phyloP scores from a whole-genome alignment of 495 filamentous ascomycete genomes.

The Aspergillus nidulans region DNA sequence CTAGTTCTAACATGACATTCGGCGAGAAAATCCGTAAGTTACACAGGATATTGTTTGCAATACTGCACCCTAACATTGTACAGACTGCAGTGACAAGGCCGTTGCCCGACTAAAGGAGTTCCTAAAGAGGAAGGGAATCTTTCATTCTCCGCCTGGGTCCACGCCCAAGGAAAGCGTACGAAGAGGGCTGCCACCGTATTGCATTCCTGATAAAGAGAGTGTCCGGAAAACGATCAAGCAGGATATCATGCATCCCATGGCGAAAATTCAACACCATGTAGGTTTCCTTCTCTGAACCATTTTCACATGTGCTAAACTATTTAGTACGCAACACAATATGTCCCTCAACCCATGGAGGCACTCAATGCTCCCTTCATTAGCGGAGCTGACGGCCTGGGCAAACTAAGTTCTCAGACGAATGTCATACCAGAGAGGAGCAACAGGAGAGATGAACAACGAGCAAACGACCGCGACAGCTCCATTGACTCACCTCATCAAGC shows the following conservation, averaged over 20 bases:
- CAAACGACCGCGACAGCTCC: neutral
- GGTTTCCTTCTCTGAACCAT: neutral
- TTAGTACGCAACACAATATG: constrained; percentile 5
- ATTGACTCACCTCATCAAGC: neutral
- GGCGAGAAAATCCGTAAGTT: constrained; percentile 27
- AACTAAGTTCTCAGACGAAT: constrained; percentile 1
- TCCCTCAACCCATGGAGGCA: neutral
- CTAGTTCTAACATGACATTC: constrained; percentile 19
- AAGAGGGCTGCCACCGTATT: constrained; percentile 24
- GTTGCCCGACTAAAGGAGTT: constrained; percentile 22
- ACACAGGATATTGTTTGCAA: neutral
- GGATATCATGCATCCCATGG: constrained; percentile 32
- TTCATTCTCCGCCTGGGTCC: constrained; percentile 27
- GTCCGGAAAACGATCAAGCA: constrained; percentile 19
- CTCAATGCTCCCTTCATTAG: constrained; percentile 1
- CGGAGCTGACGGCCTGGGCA: neutral
- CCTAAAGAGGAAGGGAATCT: constrained; percentile 25
- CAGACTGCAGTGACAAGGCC: constrained; percentile 30
- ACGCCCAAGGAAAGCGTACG: constrained; percentile 22
- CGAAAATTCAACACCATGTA: constrained; percentile 37
- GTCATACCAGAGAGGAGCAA: neutral
- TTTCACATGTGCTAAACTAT: constrained; percentile 1
- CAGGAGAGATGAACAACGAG: neutral
- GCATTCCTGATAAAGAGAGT: constrained; percentile 17
- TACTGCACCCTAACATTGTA: constrained; percentile 17